Evolutionary conservation across 805 yeast genomes (phyloP), one percentile per base, ranked within the genome.

Genomic region (Saturnispora dispora): DNA sequence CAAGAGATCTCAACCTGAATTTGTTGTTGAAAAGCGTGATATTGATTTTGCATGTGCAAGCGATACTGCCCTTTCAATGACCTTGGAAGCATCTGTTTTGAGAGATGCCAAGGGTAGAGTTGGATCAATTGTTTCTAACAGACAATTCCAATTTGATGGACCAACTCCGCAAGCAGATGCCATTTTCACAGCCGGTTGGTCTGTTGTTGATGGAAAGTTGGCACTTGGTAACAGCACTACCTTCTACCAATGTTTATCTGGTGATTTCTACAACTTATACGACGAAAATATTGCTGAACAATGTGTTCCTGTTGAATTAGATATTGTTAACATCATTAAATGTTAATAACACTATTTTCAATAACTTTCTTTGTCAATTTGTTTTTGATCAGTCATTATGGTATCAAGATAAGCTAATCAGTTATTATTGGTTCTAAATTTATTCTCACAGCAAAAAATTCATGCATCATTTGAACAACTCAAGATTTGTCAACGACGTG

Each of bases 141-240:
- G 85, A 73, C 91, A 84, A 73, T 81, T 82, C 77, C 88, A 82
- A 71, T 82, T 81, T 63, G 87, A 83, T 64, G 87, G 87, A 64
- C 86, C 86, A 53, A 83, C 86, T 71, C 89, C 90, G 63, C 91
- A 84, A 74, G 87, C 85, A 33, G 86, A 85, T 68, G 75, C 85
- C 53, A 76, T 81, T 59, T 78, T 75, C 61, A 83, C 85, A 56
- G 78, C 76, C 45, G 83, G 84, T 54, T 78, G 83, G 84, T 72
- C 80, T 47, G 71, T 79, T 53, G 71, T 78, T 48, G 77, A 76
- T 57, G 82, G 75, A 20, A 79, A 78, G 68, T 76, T 83, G 62
- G 87, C 87, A 33, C 68, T 83, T 55, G 89, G 88, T 69, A 68
- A 70, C 60, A 63, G 68, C 47, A 79, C 79, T 55, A 72, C 75